Base-by-base conservation (phyloP, 192 early-diverging fungal genomes). In the Chytriomyces hyalinus region DNA sequence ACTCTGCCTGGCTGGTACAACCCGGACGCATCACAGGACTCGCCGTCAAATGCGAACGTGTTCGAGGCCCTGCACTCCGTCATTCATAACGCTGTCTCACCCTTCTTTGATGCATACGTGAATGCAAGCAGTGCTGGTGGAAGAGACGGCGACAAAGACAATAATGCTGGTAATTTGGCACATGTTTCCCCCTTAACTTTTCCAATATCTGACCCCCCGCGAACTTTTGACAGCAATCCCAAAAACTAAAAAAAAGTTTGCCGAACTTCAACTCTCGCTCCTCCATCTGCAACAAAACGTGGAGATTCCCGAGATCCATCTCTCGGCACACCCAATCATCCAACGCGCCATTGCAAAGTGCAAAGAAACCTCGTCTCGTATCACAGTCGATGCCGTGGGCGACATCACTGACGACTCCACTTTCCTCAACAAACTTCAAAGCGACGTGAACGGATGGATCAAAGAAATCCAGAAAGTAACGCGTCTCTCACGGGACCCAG, bases 401-500 rank as follows among this genome's bases (percentile, higher is more conserved):
- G 86, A 84, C 24, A 84, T 92, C 59, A 85, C 94, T 45, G 85
- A 88, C 1, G 95, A 99, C 74, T 94, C 95, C 2, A 81, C 87
- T 4, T 94, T 99, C 65, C 84, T 99, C 26, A 99, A 99, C 85
- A 92, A 92, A 78, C 87, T 99, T 57, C 97, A 98, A 82, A 85
- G 87, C 66, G 95, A 97, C 75, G 97, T 99, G 48, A 98, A 99
- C 76, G 92, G 91, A 6, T 99, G 98, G 98, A 95, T 98, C 82
- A 96, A 96, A 79, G 98, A 99, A 81, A 99, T 99, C 80, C 96
- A 99, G 78, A 98, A 98, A 78, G 97, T 99, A 17, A 98, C 97
- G 51, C 94, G 95, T 78, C 90, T 99, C 63, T 87, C 90, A 57
- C 91, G 98, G 65, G 98, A 99, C 72, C 95, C 96, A 13, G 73